These are phyloP conservation scores for Oryza meyeriana DNA, from an alignment of 176 grass and related monocot species.

Conservation along the genomic window DNA sequence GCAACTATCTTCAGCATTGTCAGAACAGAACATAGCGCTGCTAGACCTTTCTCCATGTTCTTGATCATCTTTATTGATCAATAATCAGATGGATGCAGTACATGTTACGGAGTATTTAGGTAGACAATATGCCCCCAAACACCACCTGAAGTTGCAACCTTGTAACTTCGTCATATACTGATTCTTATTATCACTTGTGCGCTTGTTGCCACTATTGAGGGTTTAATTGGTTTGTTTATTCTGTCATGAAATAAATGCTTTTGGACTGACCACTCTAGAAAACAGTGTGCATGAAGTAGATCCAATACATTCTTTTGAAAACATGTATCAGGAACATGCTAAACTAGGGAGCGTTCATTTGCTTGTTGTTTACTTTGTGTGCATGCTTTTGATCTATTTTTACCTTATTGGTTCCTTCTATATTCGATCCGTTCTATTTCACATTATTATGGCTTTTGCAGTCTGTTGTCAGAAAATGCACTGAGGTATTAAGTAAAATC, in stretches of 20 bases:
- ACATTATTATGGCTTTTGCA: slow-evolving; percentile 37
- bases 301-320: background rate
- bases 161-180: slow-evolving; percentile 1
- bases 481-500: slow-evolving; percentile 55
- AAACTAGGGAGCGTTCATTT: slow-evolving; percentile 6
- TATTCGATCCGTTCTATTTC: slow-evolving; percentile 27
- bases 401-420: slow-evolving; percentile 16
- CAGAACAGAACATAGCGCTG: background rate
- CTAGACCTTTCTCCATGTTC: background rate
- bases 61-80: background rate
- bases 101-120: background rate
- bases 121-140: background rate
- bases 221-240: slow-evolving; percentile 4
- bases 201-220: background rate
- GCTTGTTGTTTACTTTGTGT: background rate
- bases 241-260: slow-evolving; percentile 20
- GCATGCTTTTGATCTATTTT: slow-evolving; percentile 16
- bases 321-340: slow-evolving; percentile 27
- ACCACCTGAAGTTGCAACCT: background rate
- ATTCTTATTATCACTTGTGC: background rate
- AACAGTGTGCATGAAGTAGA: background rate
- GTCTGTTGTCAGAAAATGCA: slow-evolving; percentile 82
- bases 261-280: background rate
- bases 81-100: slow-evolving; percentile 15
- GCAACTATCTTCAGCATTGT: background rate